phyloP scores from a whole-genome alignment of 1,139 yeast species.

The Diutina sp. region DNA sequence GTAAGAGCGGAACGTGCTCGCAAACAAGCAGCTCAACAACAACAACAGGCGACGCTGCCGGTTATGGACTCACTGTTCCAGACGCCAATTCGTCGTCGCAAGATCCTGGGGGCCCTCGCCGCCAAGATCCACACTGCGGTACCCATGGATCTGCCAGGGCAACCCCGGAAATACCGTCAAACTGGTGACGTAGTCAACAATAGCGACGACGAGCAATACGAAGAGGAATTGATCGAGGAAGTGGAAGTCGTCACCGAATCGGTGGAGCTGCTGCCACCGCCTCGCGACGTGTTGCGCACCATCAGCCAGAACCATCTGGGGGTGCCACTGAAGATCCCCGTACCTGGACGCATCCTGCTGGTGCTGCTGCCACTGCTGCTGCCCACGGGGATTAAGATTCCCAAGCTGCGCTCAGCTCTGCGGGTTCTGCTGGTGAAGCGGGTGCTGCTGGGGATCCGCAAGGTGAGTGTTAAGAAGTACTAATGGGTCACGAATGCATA shows the following conservation, averaged over 20 bases:
- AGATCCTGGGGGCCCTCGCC: conserved; percentile 57
- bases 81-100: conserved; percentile 66
- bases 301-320: conserved; percentile 20
- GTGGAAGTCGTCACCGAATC: conserved; percentile 11
- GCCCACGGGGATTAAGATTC: conserved; percentile 15
- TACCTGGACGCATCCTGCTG: conserved; percentile 32
- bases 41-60: not conserved
- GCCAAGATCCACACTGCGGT: conserved; percentile 63
- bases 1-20: not conserved
- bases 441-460: conserved; percentile 25
- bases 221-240: conserved; percentile 15
- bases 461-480: conserved; percentile 19
- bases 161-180: conserved; percentile 64
- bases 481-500: not conserved
- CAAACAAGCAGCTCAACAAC: not conserved
- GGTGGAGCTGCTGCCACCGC: conserved; percentile 31
- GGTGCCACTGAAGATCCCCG: conserved; percentile 29
- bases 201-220: conserved; percentile 9
- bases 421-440: conserved; percentile 14
- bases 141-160: conserved; percentile 92
- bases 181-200: conserved; percentile 7
- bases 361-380: conserved; percentile 31
- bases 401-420: conserved; percentile 22
- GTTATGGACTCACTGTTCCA: conserved; percentile 34
- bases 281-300: conserved; percentile 31